Percentiles rank a stretch among this genome's conserved stretches.
Conservation (phyloP, 345 rosid species). For the Abelmoschus esculentus region DNA sequence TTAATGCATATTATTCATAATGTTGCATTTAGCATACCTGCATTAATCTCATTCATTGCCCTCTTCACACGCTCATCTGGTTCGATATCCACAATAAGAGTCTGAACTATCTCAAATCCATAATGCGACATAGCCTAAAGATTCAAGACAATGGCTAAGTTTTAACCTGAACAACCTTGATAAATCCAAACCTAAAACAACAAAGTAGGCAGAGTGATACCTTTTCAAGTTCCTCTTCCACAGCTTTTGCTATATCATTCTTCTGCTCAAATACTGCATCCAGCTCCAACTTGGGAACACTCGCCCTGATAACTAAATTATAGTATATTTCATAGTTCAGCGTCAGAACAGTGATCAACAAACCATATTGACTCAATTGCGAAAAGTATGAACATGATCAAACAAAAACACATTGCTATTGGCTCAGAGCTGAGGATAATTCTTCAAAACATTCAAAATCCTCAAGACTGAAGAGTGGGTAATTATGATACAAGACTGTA, state of each 20-base stretch:
- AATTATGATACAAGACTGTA: not conserved
- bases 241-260: conserved; percentile 32
- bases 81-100: conserved; percentile 68
- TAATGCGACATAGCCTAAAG: conserved; percentile 71
- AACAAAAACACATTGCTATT: too few relatives aligned
- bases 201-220: not conserved
- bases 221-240: conserved; percentile 30
- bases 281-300: too few relatives aligned
- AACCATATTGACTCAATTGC: too few relatives aligned
- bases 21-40: conserved; percentile 28
- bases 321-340: too few relatives aligned
- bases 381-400: too few relatives aligned
- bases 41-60: conserved; percentile 79
- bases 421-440: too few relatives aligned
- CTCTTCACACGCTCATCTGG: conserved; percentile 71
- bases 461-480: not conserved
- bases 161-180: not conserved
- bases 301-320: too few relatives aligned
- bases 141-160: conserved; percentile 1
- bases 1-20: not conserved
- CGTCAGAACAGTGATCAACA: too few relatives aligned
- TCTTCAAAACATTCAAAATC: too few relatives aligned
- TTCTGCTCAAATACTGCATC: too few relatives aligned
- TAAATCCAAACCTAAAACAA: conserved; percentile 1
- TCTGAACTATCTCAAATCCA: conserved; percentile 72